Conservation (phyloP, 2,329 filamentous ascomycete species). For the Blastomyces gilchristii region DNA sequence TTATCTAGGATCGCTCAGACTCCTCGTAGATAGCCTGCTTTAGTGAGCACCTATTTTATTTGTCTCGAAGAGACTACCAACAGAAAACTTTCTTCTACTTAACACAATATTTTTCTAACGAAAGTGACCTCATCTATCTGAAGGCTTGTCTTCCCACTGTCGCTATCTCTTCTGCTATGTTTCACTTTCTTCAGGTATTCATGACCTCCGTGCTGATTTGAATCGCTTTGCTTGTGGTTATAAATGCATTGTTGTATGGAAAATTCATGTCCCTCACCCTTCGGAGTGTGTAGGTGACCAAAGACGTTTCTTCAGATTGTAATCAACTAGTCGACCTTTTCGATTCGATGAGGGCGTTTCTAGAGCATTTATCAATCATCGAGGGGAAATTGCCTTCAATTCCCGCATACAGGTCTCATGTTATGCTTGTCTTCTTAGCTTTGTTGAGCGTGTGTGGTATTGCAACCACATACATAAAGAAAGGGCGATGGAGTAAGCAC, state of each 20-base stretch:
- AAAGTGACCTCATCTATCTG: not conserved
- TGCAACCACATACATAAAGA: not conserved
- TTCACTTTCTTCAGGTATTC: conserved; percentile 1
- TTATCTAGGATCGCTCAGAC: not conserved
- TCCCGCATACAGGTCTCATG: not conserved
- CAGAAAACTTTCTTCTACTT: not conserved
- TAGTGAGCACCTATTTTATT: not conserved
- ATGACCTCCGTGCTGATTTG: not conserved
- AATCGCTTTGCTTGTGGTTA: not conserved
- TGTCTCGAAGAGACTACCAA: not conserved
- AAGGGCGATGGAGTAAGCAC: not conserved
- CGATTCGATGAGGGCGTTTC: not conserved
- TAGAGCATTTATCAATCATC: not conserved
- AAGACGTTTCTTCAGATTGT: conserved; percentile 1
- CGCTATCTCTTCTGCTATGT: conserved; percentile 1
- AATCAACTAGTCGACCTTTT: not conserved
- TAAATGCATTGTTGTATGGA: not conserved
- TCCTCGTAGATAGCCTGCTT: conserved; percentile 2
- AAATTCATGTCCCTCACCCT: not conserved
- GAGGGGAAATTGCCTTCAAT: conserved; percentile 1
- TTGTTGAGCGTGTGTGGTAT: not conserved
- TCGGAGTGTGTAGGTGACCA: not conserved
- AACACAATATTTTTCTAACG: not conserved
- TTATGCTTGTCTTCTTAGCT: conserved; percentile 1
- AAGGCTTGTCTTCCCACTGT: not conserved